Evolutionary conservation across 2,329 filamentous ascomycete species (phyloP).

Genomic region (Iodosphaeria phyllophila): DNA sequence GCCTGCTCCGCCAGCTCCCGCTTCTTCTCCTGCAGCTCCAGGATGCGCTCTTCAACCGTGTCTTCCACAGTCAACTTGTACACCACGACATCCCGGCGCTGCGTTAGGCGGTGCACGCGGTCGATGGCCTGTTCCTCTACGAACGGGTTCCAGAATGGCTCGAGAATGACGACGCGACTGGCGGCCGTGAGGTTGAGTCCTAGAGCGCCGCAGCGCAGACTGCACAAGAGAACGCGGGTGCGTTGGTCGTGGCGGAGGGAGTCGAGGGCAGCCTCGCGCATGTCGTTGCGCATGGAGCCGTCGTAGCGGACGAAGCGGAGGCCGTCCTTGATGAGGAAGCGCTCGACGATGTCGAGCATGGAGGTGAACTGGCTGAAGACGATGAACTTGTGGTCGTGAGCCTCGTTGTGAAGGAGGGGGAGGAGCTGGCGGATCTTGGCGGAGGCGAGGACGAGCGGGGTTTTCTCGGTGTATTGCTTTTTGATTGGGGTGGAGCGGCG

Average conservation of each 20-base stretch:
- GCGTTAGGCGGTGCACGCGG: conserved; percentile 92
- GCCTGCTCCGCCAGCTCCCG: conserved; percentile 78
- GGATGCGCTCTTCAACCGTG: conserved; percentile 82
- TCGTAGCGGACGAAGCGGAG: conserved; percentile 83
- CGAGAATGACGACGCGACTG: conserved; percentile 80
- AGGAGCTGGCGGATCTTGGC: conserved; percentile 85
- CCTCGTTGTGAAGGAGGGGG: conserved; percentile 62
- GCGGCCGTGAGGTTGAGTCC: conserved; percentile 91
- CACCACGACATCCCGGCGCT: conserved; percentile 84
- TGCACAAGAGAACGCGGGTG: conserved; percentile 76
- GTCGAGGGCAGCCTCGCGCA: conserved; percentile 69
- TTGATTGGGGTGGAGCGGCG: conserved; percentile 17
- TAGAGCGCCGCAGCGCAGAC: conserved; percentile 79
- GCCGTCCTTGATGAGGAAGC: conserved; percentile 58
- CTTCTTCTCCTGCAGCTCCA: conserved; percentile 91
- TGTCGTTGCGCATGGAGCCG: conserved; percentile 85
- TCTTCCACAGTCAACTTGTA: conserved; percentile 81
- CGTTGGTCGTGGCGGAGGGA: conserved; percentile 54
- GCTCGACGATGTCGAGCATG: conserved; percentile 92
- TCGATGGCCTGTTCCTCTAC: conserved; percentile 98
- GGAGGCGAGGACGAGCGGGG: conserved; percentile 43
- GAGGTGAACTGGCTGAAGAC: conserved; percentile 97
- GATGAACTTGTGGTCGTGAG: conserved; percentile 79
- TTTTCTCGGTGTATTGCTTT: conserved; percentile 22
- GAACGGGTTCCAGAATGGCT: conserved; percentile 99